A percentile compares a stretch with the other conserved stretches of the same genome.
These are phyloP conservation scores for Xanthoconium separans DNA, from an alignment of 1,284 basidiomycete genomes.

Conservation along the genomic window DNA sequence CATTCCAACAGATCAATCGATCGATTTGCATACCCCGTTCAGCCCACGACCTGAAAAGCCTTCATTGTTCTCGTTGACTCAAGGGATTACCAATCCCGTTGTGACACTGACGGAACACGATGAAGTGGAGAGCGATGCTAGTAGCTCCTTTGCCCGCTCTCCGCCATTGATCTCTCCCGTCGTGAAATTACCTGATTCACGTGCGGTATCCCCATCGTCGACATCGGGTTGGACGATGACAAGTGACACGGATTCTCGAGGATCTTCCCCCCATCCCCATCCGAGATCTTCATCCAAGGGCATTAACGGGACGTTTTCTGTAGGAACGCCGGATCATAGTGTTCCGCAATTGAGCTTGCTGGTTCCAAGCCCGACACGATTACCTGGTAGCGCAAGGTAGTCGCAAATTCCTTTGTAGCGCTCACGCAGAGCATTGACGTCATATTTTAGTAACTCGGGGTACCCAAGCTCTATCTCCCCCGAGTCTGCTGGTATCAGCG, in stretches of 20 bases:
- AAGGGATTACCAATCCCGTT: constrained; percentile 7
- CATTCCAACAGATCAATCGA: constrained; percentile 11
- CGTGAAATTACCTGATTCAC: constrained; percentile 31
- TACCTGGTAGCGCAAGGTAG: constrained; percentile 19
- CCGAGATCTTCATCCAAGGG: constrained; percentile 12
- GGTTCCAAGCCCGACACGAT: constrained; percentile 22
- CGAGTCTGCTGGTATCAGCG: constrained; percentile 33
- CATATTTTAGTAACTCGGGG: constrained; percentile 22
- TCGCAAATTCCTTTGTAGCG: background rate
- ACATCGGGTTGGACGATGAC: constrained; percentile 33
- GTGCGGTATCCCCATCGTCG: constrained; percentile 21
- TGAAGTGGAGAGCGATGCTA: constrained; percentile 20
- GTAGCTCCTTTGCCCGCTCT: constrained; percentile 27
- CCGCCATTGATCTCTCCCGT: constrained; percentile 31
- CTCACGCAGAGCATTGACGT: constrained; percentile 6
- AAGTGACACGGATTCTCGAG: constrained; percentile 26
- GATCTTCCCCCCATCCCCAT: constrained; percentile 10
- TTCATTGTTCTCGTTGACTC: constrained; percentile 21
- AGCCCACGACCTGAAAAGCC: constrained; percentile 31
- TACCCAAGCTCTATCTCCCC: constrained; percentile 36
- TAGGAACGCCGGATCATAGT: constrained; percentile 8
- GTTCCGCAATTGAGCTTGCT: constrained; percentile 32
- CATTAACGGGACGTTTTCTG: constrained; percentile 7
- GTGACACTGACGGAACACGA: constrained; percentile 11
- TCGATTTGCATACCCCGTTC: constrained; percentile 26